These are phyloP conservation scores for Trichomonas tenax DNA, from an alignment of 208 protist species.

Conservation along the genomic window DNA sequence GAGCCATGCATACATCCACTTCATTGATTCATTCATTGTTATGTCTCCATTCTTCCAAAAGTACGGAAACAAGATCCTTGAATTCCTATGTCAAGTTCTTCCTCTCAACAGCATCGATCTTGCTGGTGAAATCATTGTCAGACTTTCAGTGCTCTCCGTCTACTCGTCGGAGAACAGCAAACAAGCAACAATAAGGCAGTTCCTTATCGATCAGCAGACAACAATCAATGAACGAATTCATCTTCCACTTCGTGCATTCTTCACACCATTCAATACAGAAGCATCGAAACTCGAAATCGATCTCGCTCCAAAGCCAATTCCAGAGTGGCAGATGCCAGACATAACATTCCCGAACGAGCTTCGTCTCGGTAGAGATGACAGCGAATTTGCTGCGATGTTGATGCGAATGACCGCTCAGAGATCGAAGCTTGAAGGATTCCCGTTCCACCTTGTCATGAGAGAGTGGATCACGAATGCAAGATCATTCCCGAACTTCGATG, in stretches of 20 bases:
- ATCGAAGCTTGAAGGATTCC: not conserved
- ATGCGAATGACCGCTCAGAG: not conserved
- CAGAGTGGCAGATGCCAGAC: not conserved
- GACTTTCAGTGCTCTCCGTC: not conserved
- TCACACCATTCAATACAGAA: not conserved
- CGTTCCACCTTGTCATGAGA: not conserved
- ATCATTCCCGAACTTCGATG: not conserved
- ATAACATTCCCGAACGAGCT: not conserved
- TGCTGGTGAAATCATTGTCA: not conserved
- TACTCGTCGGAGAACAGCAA: not conserved
- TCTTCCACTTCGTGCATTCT: not conserved
- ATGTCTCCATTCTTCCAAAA: not conserved
- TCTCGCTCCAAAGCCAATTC: not conserved
- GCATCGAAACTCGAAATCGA: not conserved
- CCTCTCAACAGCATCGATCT: not conserved
- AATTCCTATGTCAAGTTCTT: not conserved
- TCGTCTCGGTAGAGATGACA: not conserved
- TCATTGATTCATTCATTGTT: constrained; percentile 13
- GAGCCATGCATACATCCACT: not conserved
- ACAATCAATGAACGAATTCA: not conserved
- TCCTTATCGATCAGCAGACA: not conserved
- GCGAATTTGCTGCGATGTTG: not conserved
- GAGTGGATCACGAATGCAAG: not conserved
- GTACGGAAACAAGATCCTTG: not conserved
- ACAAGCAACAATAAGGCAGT: not conserved